Evolutionary conservation across 2,329 filamentous ascomycete genomes (phyloP).

Genomic region (Alternaria arborescens): DNA sequence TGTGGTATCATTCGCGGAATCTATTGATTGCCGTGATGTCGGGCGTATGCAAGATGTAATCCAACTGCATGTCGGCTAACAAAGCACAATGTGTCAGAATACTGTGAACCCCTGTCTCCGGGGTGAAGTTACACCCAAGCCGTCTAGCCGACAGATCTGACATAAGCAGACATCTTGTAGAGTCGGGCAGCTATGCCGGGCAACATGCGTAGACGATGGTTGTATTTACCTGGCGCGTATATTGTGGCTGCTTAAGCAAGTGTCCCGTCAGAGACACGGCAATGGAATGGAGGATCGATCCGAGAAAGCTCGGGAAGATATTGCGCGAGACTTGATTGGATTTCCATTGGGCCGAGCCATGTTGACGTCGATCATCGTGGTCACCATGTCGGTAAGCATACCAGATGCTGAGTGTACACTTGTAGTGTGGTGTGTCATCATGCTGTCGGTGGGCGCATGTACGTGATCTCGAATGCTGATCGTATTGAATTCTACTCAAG

Average conservation of each 20-base stretch:
- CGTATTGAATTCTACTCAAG: constrained; percentile 34
- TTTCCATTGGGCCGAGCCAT: not conserved
- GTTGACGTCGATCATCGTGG: not conserved
- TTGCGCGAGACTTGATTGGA: not conserved
- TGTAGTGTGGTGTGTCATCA: not conserved
- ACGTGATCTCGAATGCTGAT: not conserved
- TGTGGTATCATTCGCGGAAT: not conserved
- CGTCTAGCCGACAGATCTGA: not conserved
- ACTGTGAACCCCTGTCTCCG: not conserved
- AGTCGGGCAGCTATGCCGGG: not conserved
- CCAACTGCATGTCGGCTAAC: not conserved
- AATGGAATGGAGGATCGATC: not conserved
- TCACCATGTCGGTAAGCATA: not conserved
- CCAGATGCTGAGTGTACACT: not conserved
- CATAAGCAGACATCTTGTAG: not conserved
- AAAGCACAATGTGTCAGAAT: not conserved
- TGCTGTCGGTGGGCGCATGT: not conserved
- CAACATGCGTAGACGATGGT: not conserved
- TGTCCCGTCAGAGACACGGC: not conserved
- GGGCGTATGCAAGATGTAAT: constrained; percentile 2
- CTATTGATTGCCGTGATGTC: not conserved
- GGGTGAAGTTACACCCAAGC: not conserved
- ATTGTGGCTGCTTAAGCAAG: not conserved
- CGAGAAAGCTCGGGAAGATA: not conserved
- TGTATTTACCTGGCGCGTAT: not conserved